Conservation (phyloP, 2,329 filamentous ascomycete genomes). For the Aureobasidium sp. region DNA sequence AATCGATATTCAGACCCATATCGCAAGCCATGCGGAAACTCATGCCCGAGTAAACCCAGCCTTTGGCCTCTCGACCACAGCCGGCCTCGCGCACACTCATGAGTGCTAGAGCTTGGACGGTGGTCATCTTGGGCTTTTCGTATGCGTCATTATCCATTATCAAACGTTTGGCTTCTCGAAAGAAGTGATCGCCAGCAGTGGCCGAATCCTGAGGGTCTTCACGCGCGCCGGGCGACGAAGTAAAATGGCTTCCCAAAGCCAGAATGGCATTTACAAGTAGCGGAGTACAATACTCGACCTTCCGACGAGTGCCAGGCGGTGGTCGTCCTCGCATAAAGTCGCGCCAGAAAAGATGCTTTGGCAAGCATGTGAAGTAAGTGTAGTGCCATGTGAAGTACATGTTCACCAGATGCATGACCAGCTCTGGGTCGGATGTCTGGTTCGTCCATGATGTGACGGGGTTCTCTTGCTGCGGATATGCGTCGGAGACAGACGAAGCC, state of each 20-base stretch:
- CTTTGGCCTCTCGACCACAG: conserved; percentile 86
- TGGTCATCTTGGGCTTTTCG: conserved; percentile 78
- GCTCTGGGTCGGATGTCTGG: conserved; percentile 69
- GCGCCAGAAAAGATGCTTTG: conserved; percentile 76
- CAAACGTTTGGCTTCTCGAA: conserved; percentile 82
- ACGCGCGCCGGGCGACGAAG: conserved; percentile 64
- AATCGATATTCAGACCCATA: conserved; percentile 81
- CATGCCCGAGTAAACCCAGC: conserved; percentile 98
- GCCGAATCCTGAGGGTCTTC: conserved; percentile 65
- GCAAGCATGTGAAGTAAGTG: conserved; percentile 86
- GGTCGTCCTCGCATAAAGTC: conserved; percentile 72
- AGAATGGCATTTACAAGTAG: conserved; percentile 91
- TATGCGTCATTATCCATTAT: conserved; percentile 91
- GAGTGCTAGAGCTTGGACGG: conserved; percentile 84
- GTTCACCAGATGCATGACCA: conserved; percentile 81
- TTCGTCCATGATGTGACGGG: conserved; percentile 80
- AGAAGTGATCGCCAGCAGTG: conserved; percentile 93
- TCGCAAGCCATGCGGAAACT: conserved; percentile 97
- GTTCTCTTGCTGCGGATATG: conserved; percentile 52
- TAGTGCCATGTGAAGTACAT: conserved; percentile 99
- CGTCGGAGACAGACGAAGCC: conserved; percentile 30
- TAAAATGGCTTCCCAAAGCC: conserved; percentile 89
- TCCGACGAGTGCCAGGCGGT: conserved; percentile 38
- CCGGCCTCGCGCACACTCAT: conserved; percentile 97
- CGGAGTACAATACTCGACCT: conserved; percentile 76